A percentile compares a stretch with the other conserved stretches of the same genome.
These are phyloP conservation scores for Diaporthe australafricana DNA, from an alignment of 2,329 filamentous ascomycete species.

Conservation along the genomic window DNA sequence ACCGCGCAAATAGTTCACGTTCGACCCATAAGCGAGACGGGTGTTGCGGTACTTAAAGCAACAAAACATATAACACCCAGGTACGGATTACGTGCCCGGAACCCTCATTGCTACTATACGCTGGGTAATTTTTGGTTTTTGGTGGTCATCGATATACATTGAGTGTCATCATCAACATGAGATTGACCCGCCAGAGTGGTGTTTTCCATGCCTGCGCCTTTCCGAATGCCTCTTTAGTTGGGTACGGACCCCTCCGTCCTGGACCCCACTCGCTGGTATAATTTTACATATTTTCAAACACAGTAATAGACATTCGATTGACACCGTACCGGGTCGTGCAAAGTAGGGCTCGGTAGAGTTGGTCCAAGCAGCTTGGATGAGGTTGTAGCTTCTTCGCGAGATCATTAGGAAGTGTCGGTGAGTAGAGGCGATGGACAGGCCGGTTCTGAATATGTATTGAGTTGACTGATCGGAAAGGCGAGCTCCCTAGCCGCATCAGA, in stretches of 20 bases:
- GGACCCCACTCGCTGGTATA: conserved; percentile 17
- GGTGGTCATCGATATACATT: conserved; percentile 35
- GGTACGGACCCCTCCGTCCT: not conserved
- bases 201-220: conserved; percentile 37
- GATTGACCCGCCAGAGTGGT: conserved; percentile 35
- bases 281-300: conserved; percentile 29
- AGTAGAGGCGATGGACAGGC: not conserved
- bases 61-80: not conserved
- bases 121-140: not conserved
- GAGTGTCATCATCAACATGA: conserved; percentile 26
- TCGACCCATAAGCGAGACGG: no score
- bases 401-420: not conserved
- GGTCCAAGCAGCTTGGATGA: not conserved
- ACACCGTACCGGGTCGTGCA: not conserved
- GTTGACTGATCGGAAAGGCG: not conserved
- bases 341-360: not conserved
- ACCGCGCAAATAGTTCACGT: not conserved
- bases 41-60: not conserved
- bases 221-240: conserved; percentile 18
- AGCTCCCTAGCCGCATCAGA: conserved; percentile 47
- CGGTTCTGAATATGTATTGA: not conserved
- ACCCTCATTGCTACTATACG: conserved; percentile 5
- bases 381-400: not conserved
- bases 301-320: conserved; percentile 16
- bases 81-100: not conserved